Evolutionary conservation across 1,284 basidiomycete species (phyloP).

Genomic region (Inonotus hispidus): DNA sequence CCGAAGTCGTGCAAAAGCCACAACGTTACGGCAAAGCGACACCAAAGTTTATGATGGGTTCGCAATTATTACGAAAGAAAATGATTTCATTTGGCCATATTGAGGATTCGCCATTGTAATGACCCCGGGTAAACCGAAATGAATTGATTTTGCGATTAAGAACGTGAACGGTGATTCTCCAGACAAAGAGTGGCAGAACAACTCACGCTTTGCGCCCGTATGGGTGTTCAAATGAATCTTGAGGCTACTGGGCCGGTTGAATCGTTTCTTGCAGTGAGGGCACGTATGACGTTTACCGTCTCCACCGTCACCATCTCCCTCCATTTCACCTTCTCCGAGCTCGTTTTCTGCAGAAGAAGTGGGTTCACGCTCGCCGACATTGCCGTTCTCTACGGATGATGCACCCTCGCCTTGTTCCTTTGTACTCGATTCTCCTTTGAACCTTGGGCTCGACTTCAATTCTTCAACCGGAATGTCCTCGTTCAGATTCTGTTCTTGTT

Average conservation of each 20-base stretch:
- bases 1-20: not conserved
- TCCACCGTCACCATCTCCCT: constrained; percentile 4
- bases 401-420: not conserved
- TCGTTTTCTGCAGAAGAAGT: not conserved
- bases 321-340: not conserved
- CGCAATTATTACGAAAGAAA: not conserved
- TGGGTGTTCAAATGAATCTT: constrained; percentile 73
- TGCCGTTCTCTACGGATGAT: not conserved
- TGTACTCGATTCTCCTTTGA: not conserved
- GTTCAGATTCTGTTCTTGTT: not conserved
- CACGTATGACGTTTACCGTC: constrained; percentile 55
- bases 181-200: not conserved
- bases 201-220: constrained; percentile 70
- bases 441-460: not conserved
- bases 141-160: constrained; percentile 1
- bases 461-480: not conserved
- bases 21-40: not conserved
- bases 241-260: constrained; percentile 74
- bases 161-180: constrained; percentile 3
- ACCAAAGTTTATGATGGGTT: too few species aligned
- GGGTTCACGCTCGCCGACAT: not conserved
- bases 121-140: not conserved
- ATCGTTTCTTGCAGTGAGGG: constrained; percentile 60
- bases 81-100: not conserved
- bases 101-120: not conserved